Conservation (phyloP, 2,329 filamentous ascomycete species). For the Phoma sp. region DNA sequence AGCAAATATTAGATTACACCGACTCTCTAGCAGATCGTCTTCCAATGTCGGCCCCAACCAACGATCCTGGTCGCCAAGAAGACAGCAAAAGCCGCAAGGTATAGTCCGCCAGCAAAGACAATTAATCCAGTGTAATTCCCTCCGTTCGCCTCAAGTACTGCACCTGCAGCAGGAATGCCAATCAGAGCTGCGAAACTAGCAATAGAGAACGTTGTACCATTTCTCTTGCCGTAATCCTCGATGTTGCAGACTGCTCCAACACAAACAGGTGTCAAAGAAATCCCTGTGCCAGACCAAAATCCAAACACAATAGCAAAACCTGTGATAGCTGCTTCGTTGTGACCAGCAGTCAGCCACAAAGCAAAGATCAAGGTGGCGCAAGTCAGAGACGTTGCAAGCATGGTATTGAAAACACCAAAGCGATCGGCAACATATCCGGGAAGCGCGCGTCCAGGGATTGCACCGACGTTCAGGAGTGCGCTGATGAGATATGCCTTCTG, state of each 20-base stretch:
- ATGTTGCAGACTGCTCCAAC: conserved; percentile 74
- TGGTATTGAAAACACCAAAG: conserved; percentile 60
- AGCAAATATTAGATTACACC: too few species aligned
- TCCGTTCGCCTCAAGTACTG: conserved; percentile 24
- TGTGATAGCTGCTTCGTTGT: conserved; percentile 62
- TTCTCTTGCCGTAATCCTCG: conserved; percentile 70
- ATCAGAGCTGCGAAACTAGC: conserved; percentile 68
- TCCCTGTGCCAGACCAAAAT: conserved; percentile 70
- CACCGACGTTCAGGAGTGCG: conserved; percentile 57
- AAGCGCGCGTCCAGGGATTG: conserved; percentile 59
- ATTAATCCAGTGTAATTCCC: conserved; percentile 28
- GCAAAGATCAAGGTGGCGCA: conserved; percentile 55
- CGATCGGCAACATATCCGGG: conserved; percentile 61
- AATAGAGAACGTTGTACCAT: conserved; percentile 66
- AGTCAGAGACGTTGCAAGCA: conserved; percentile 55
- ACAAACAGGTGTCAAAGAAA: conserved; percentile 67
- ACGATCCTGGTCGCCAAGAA: conserved; percentile 23
- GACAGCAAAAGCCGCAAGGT: conserved; percentile 22
- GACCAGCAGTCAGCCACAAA: conserved; percentile 58
- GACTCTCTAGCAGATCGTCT: conserved; percentile 1
- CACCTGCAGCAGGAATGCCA: conserved; percentile 69
- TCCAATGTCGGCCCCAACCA: conserved; percentile 23
- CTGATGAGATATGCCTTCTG: conserved; percentile 37
- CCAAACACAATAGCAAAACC: conserved; percentile 70
- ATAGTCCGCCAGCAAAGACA: conserved; percentile 26